phyloP scores from a whole-genome alignment of 2,329 filamentous ascomycete genomes.

The Fusarium haematococcum region DNA sequence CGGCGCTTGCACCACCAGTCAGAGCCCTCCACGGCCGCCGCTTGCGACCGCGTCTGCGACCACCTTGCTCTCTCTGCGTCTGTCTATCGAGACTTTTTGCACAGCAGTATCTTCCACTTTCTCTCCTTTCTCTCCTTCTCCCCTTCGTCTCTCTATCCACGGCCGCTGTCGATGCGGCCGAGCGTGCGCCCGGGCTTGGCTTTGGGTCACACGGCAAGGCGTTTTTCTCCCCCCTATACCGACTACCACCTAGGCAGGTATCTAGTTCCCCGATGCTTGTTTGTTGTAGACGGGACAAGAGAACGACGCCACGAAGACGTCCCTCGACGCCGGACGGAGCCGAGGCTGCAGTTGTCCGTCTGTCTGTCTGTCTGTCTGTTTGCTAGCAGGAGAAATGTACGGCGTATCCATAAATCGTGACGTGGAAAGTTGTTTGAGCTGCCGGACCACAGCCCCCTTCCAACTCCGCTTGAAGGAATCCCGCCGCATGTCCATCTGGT shows the following conservation, averaged over 20 bases:
- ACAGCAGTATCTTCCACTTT: neutral
- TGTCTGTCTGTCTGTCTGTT: neutral
- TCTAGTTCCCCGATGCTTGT: neutral
- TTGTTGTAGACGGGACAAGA: neutral
- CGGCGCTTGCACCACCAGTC: slow-evolving; percentile 40
- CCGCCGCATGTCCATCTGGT: slow-evolving; percentile 20
- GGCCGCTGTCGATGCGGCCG: slow-evolving; percentile 30
- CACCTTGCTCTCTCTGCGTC: slow-evolving; percentile 8
- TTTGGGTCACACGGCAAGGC: slow-evolving; percentile 33
- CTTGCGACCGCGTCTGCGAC: slow-evolving; percentile 26
- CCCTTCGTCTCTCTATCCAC: neutral
- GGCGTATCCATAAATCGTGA: neutral
- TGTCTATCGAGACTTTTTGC: slow-evolving; percentile 9
- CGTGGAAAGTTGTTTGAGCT: neutral
- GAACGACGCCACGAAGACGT: neutral
- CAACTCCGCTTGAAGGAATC: neutral
- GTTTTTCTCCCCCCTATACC: slow-evolving; percentile 25
- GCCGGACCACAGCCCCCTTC: neutral
- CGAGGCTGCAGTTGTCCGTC: neutral
- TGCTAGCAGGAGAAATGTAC: neutral
- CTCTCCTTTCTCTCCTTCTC: neutral
- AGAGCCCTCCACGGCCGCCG: slow-evolving; percentile 30
- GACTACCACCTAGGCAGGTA: neutral
- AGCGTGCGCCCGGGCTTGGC: slow-evolving; percentile 5
- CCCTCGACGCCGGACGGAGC: neutral